Conservation (phyloP, 495 filamentous ascomycete species). For the Bryoglossum gracile region DNA sequence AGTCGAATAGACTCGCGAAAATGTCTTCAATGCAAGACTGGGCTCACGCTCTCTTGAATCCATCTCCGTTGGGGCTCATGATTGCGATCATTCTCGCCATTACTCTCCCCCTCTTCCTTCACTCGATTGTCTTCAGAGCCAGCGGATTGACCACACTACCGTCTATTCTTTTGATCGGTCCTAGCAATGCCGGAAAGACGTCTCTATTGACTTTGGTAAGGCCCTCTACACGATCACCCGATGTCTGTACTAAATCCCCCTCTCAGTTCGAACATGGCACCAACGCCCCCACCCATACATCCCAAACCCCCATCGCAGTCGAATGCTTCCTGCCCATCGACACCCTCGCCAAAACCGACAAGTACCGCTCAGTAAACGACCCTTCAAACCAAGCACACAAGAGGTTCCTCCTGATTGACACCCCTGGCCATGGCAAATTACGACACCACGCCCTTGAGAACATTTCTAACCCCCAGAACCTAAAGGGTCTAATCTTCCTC, state of each 20-base stretch:
- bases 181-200: conserved; percentile 82
- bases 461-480: conserved; percentile 42
- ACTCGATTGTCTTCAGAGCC: conserved; percentile 62
- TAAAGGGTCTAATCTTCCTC: conserved; percentile 78
- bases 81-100: conserved; percentile 64
- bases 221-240: conserved; percentile 8
- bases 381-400: conserved; percentile 56
- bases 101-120: conserved; percentile 67
- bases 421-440: conserved; percentile 91
- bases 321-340: conserved; percentile 64
- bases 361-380: conserved; percentile 64
- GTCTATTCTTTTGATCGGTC: conserved; percentile 79
- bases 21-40: conserved; percentile 17
- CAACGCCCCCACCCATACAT: conserved; percentile 64
- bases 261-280: conserved; percentile 32
- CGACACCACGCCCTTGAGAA: conserved; percentile 49
- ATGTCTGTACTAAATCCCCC: conserved; percentile 23
- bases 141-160: conserved; percentile 61
- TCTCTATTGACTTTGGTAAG: conserved; percentile 72
- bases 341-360: conserved; percentile 53
- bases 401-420: conserved; percentile 75
- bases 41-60: conserved; percentile 38
- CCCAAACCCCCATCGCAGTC: conserved; percentile 65
- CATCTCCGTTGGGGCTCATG: conserved; percentile 48
- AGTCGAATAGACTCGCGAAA: too few species aligned